Percentiles rank a stretch among this genome's conserved stretches.
phyloP scores from a whole-genome alignment of 169 alveolate species.

The Eimeria acervulina region DNA sequence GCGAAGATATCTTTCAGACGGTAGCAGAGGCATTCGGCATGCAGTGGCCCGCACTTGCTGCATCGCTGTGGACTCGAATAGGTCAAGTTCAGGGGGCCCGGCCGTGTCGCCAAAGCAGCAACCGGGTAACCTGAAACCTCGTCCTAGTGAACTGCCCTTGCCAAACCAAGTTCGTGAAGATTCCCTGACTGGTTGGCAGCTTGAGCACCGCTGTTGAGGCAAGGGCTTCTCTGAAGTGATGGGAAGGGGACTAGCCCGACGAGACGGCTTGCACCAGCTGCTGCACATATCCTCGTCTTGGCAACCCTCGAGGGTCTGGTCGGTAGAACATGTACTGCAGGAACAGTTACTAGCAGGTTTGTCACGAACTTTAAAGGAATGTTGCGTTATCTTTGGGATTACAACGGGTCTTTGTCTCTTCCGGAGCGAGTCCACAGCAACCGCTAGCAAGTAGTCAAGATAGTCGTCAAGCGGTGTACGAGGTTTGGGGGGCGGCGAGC shows the following conservation, averaged over 20 bases:
- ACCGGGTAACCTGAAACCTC: constrained; percentile 8
- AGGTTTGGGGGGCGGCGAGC: not conserved
- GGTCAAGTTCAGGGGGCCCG: constrained; percentile 62
- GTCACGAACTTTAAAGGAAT: not conserved
- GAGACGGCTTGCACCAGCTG: not conserved
- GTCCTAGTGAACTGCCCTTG: not conserved
- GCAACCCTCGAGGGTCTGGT: not conserved
- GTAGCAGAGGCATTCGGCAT: constrained; percentile 45
- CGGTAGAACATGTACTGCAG: not conserved
- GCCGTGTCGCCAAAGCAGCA: not conserved
- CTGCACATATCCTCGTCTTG: not conserved
- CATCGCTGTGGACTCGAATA: constrained; percentile 58
- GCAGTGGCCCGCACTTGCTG: constrained; percentile 60
- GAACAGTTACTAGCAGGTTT: not conserved
- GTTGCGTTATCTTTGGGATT: constrained; percentile 1
- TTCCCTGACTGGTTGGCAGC: constrained; percentile 67
- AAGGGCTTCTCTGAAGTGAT: not conserved
- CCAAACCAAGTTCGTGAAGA: not conserved
- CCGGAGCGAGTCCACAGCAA: constrained; percentile 45
- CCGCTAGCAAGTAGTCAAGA: constrained; percentile 39
- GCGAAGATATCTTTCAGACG: constrained; percentile 58
- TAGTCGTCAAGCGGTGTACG: constrained; percentile 60
- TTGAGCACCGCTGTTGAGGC: constrained; percentile 38
- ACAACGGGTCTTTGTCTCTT: constrained; percentile 38
- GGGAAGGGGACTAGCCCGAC: not conserved